phyloP scores from a whole-genome alignment of 331 rosid genomes.

The Spiraea crenata region DNA sequence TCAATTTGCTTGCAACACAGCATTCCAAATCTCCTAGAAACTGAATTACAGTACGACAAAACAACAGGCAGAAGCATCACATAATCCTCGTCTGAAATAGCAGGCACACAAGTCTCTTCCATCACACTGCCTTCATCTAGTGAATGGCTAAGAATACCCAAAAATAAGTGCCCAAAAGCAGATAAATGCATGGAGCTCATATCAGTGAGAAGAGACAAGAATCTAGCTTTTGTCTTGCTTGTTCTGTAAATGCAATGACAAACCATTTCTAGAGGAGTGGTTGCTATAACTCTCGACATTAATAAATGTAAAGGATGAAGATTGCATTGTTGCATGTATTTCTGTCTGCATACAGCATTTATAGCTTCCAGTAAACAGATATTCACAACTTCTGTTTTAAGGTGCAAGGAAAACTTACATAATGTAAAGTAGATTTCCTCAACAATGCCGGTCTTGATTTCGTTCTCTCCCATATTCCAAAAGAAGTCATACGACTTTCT shows the following conservation, averaged over 20 bases:
- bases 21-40: slow-evolving; percentile 44
- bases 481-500: slow-evolving; percentile 51
- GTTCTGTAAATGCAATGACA: slow-evolving; percentile 51
- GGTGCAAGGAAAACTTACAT: slow-evolving; percentile 35
- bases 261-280: slow-evolving; percentile 52
- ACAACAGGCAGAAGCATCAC: slow-evolving; percentile 71
- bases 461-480: slow-evolving; percentile 54
- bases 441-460: slow-evolving; percentile 33
- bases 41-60: slow-evolving; percentile 55
- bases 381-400: slow-evolving; percentile 56
- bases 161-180: slow-evolving; percentile 61
- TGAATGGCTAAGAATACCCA: slow-evolving; percentile 37
- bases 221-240: slow-evolving; percentile 50
- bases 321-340: slow-evolving; percentile 35
- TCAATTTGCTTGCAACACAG: slow-evolving; percentile 33
- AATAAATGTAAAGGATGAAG: slow-evolving; percentile 56
- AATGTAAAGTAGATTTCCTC: slow-evolving; percentile 62
- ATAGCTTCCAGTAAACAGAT: slow-evolving; percentile 71
- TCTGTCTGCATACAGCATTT: slow-evolving; percentile 48
- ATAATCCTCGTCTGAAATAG: slow-evolving; percentile 58
- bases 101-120: slow-evolving; percentile 30
- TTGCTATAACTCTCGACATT: slow-evolving; percentile 53
- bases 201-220: slow-evolving; percentile 64
- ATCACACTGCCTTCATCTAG: slow-evolving; percentile 25
- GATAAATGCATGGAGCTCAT: slow-evolving; percentile 70